Percentiles rank a stretch among this genome's conserved stretches.
Conservation (phyloP, 805 yeast genomes). For the Yarrowia yakushimensis region DNA sequence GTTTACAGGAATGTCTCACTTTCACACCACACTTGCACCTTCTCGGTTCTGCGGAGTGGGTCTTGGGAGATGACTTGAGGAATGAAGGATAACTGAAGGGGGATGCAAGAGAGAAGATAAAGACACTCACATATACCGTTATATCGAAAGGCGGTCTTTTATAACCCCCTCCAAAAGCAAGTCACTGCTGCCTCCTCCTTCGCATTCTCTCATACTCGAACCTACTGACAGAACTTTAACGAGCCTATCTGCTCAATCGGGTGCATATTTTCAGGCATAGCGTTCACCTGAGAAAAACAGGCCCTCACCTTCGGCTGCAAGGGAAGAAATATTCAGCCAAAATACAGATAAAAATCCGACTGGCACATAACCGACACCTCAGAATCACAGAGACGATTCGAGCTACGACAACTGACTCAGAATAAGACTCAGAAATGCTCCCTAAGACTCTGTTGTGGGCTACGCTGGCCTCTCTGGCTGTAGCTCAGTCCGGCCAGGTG, state of each 20-base stretch:
- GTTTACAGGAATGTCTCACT: background rate
- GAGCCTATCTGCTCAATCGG: conserved; percentile 20
- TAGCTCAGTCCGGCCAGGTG: conserved; percentile 9
- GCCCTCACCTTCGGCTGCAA: background rate
- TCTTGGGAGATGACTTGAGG: background rate
- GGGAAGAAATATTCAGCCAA: background rate
- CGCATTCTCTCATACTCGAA: background rate
- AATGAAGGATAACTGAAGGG: background rate
- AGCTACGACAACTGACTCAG: background rate
- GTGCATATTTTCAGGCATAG: conserved; percentile 15
- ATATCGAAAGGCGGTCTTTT: background rate
- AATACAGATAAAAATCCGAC: background rate
- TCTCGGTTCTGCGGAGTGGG: background rate
- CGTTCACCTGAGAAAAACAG: background rate
- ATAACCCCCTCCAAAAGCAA: too few relatives aligned
- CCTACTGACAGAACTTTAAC: background rate
- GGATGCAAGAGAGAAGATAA: background rate
- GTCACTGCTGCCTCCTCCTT: too few relatives aligned
- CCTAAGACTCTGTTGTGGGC: conserved; percentile 13
- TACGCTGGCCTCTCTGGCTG: background rate
- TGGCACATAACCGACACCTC: background rate
- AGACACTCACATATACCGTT: background rate
- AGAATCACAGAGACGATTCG: background rate
- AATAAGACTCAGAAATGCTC: background rate
- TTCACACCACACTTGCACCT: background rate